Evolutionary conservation across 106 monocot genomes (phyloP).

Genomic region (Narthecium ossifragum): DNA sequence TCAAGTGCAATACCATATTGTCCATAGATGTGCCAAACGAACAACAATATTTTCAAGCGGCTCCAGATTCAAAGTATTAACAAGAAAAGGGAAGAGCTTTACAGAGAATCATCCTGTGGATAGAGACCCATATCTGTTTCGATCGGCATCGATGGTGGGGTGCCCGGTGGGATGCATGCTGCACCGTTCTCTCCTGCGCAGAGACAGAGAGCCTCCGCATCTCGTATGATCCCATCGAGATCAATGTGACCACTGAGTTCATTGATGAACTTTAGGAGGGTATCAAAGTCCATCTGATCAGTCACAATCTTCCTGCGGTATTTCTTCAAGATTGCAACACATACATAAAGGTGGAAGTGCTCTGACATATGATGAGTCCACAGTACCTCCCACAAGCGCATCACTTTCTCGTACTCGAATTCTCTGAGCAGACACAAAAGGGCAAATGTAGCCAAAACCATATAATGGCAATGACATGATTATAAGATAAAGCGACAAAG

Average conservation of each 20-base stretch:
- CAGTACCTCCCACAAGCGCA: constrained; percentile 88
- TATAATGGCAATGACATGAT: no score
- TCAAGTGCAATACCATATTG: no score
- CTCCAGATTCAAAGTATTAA: no score
- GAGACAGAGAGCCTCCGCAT: constrained; percentile 74
- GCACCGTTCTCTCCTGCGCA: constrained; percentile 78
- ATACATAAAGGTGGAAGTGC: constrained; percentile 89
- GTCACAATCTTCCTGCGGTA: constrained; percentile 55
- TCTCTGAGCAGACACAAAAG: constrained; percentile 40
- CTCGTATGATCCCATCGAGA: constrained; percentile 53
- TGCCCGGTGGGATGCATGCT: constrained; percentile 88
- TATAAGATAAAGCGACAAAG: neutral
- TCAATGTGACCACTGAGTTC: constrained; percentile 77
- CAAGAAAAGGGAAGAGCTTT: no score
- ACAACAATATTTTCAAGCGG: no score
- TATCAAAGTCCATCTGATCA: constrained; percentile 93
- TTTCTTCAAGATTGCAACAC: constrained; percentile 76
- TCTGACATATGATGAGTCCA: constrained; percentile 90
- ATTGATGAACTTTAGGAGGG: constrained; percentile 88
- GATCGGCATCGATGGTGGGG: constrained; percentile 75
- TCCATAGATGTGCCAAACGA: no score
- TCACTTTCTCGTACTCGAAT: constrained; percentile 63
- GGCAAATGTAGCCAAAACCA: no score
- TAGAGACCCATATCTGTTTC: constrained; percentile 36
- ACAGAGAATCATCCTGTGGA: constrained; percentile 44